These are phyloP conservation scores for Agarophyton chilense DNA, from an alignment of 23 red algal species.

Conservation along the genomic window DNA sequence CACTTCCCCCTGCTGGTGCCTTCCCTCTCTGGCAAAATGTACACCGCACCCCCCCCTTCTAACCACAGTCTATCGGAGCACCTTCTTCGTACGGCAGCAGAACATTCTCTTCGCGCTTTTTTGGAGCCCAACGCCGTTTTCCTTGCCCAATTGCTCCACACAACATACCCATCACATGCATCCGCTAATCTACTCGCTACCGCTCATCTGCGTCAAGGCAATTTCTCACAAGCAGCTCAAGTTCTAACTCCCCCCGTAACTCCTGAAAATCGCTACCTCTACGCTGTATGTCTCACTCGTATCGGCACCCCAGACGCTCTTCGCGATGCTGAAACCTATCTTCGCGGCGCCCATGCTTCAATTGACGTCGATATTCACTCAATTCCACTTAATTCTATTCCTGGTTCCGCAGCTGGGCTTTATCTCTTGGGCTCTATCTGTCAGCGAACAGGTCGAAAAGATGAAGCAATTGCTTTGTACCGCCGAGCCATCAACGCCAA, in stretches of 20 bases:
- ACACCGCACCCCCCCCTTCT: slow-evolving; percentile 3
- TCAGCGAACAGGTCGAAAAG: slow-evolving; percentile 67
- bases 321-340: slow-evolving; percentile 64
- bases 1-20: not conserved
- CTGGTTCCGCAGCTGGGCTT: slow-evolving; percentile 59
- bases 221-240: slow-evolving; percentile 41
- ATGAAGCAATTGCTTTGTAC: slow-evolving; percentile 70
- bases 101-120: slow-evolving; percentile 58
- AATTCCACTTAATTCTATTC: not conserved
- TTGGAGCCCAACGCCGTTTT: slow-evolving; percentile 71
- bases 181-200: slow-evolving; percentile 68
- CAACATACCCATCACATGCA: slow-evolving; percentile 42
- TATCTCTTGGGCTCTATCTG: slow-evolving; percentile 71
- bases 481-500: slow-evolving; percentile 62
- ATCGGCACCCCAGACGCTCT: slow-evolving; percentile 57
- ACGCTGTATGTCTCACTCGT: slow-evolving; percentile 57
- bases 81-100: slow-evolving; percentile 59
- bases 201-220: slow-evolving; percentile 56
- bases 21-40: not conserved
- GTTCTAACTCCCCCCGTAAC: slow-evolving; percentile 42
- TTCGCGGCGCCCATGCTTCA: slow-evolving; percentile 21
- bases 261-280: slow-evolving; percentile 46
- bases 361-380: slow-evolving; percentile 33
- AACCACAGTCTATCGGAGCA: slow-evolving; percentile 23
- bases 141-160: slow-evolving; percentile 69